Conservation (phyloP, 495 filamentous ascomycete species). For the Daldinia concentrica region DNA sequence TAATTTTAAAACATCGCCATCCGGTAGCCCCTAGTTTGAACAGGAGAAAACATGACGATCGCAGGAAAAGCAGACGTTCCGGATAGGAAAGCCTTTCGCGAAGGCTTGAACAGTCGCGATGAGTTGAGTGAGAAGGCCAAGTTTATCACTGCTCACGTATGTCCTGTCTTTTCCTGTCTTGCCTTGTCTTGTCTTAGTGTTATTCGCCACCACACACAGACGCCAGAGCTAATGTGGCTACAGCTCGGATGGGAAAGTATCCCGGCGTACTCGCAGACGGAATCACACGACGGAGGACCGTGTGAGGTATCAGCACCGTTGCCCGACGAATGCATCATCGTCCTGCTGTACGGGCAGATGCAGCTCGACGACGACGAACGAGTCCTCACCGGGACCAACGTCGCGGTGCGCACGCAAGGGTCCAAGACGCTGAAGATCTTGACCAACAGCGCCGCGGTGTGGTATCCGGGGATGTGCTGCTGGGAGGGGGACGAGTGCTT, state of each 20-base stretch:
- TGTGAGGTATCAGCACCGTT: neutral
- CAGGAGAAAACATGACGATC: neutral
- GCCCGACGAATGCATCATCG: slow-evolving; percentile 5
- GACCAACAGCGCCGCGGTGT: slow-evolving; percentile 11
- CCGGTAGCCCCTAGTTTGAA: neutral
- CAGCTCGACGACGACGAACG: slow-evolving; percentile 3
- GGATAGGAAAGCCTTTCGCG: neutral
- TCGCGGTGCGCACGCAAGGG: neutral
- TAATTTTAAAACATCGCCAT: neutral
- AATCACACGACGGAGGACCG: neutral
- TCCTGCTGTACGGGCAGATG: slow-evolving; percentile 2
- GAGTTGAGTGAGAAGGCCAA: neutral
- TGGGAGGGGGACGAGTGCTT: slow-evolving; percentile 1
- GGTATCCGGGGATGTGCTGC: slow-evolving; percentile 9
- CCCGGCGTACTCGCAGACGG: neutral
- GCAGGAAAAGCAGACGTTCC: neutral
- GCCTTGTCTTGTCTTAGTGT: too few species aligned
- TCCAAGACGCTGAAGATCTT: slow-evolving; percentile 7
- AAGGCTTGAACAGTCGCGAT: neutral
- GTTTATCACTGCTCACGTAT: neutral
- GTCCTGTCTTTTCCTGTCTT: neutral
- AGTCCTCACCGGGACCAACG: slow-evolving; percentile 1
- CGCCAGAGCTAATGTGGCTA: neutral
- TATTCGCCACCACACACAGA: neutral
- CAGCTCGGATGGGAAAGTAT: neutral